Conservation (phyloP, 441 rosid genomes). For the Erodium texanum region DNA sequence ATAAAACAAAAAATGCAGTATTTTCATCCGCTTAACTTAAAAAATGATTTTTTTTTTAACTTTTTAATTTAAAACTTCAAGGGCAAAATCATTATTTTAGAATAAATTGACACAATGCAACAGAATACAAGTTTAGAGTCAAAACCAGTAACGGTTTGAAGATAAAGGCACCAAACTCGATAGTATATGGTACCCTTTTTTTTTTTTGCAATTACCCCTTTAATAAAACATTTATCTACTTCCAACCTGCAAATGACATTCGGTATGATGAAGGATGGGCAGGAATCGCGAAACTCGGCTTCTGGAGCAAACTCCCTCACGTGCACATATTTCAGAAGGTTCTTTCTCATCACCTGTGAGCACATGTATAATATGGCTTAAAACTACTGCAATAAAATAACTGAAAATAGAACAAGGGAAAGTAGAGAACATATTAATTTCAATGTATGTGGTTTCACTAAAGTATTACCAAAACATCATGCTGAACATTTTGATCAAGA, state of each 20-base stretch:
- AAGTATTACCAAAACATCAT: conserved; percentile 69
- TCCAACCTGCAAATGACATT: conserved; percentile 86
- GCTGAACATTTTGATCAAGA: conserved; percentile 75
- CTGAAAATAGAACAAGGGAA: not conserved
- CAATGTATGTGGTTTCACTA: not conserved
- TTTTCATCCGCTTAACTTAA: too few relatives aligned
- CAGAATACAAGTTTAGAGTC: too few relatives aligned
- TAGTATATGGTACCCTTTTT: too few relatives aligned
- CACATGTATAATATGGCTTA: not conserved
- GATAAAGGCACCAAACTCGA: too few relatives aligned
- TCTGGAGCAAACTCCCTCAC: conserved; percentile 82
- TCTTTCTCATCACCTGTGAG: conserved; percentile 70
- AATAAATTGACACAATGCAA: too few relatives aligned
- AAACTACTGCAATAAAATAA: not conserved
- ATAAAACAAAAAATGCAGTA: too few relatives aligned
- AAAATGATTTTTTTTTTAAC: too few relatives aligned
- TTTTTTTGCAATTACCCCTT: too few relatives aligned
- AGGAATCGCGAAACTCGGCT: conserved; percentile 67
- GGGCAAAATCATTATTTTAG: too few relatives aligned
- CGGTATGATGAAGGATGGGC: conserved; percentile 67
- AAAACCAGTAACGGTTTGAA: too few relatives aligned
- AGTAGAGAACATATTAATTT: not conserved
- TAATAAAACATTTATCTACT: not conserved
- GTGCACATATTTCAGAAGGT: conserved; percentile 63
- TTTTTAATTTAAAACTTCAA: too few relatives aligned